Base-by-base conservation (phyloP, 192 early-diverging fungal genomes). In the Mortierella antarctica region DNA sequence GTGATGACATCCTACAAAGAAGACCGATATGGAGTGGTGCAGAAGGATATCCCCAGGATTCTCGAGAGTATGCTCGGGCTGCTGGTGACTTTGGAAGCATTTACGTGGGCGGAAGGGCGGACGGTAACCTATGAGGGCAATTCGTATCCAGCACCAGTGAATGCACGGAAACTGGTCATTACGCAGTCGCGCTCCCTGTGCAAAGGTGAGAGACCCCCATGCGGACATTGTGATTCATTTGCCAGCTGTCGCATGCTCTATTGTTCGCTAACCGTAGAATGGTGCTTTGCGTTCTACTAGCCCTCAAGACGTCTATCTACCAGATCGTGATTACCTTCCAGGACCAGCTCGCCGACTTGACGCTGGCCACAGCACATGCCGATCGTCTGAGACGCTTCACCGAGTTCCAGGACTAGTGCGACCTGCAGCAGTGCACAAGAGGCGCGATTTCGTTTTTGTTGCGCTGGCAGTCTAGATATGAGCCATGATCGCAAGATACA, bases 11-110 rank as follows among this genome's bases (percentile, higher is more conserved):
- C 83, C 0, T 81, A 75, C 46, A n/a, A 55, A 2, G 77, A 81
- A 46, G 83, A 84, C 57, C 60, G 66, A 23, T 70, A 64, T 66
- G 83, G 83, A 31, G 54, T 84, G 8, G 83, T 84, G 5, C 83
- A 84, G 41, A 71, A 60, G 55, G 83, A 84, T 50, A 84, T 81
- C 14, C 20, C 83, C 4, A 74, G 55, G 15, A 69, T 84, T 20
- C 60, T 84, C 6, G 83, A 84, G 66, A 18, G 64, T 17, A 71
- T 84, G 68, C 53, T 84, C 20, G 65, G 61, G 14, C 49, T 77
- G 62, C 67, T 84, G 46, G 71, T 81, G 54, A 63, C 77, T 2
- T 49, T 84, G 5, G 83, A 84, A n/a, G 48, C 42, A 9, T 81
- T 80, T 31, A 13, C 64, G 45, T 17, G 63, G 18, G 57, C 56